phyloP scores from a whole-genome alignment of 2,329 filamentous ascomycete genomes.

The Aspergillus sp. region DNA sequence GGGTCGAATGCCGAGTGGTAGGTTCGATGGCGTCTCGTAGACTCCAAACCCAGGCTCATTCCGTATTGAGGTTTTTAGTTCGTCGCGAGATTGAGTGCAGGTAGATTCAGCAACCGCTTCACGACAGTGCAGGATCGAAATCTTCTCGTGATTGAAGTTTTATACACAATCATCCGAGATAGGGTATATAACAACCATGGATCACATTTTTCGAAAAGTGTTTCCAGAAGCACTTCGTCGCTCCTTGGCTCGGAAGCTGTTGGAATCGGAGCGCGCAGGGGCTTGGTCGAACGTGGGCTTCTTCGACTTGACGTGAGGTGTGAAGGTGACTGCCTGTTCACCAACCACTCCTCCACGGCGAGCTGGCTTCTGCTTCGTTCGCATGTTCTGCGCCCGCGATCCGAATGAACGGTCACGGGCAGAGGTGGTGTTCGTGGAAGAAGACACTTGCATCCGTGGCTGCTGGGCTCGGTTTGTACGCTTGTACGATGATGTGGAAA shows the following conservation, averaged over 20 bases:
- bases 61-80: too few relatives aligned
- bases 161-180: too few relatives aligned
- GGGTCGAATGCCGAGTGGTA: too few relatives aligned
- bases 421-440: constrained; percentile 42
- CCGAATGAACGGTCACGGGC: constrained; percentile 54
- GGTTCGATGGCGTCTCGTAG: too few relatives aligned
- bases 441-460: constrained; percentile 55
- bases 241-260: constrained; percentile 32
- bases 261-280: constrained; percentile 7
- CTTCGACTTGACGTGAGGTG: constrained; percentile 44
- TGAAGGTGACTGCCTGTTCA: constrained; percentile 58
- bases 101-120: too few relatives aligned
- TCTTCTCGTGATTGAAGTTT: too few relatives aligned
- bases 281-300: constrained; percentile 16
- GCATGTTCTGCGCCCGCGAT: constrained; percentile 47
- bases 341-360: constrained; percentile 36
- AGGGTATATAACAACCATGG: neutral
- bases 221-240: constrained; percentile 47
- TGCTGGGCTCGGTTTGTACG: constrained; percentile 43
- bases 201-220: constrained; percentile 44
- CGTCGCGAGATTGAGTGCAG: too few relatives aligned
- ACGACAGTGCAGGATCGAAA: too few relatives aligned
- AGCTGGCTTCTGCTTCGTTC: constrained; percentile 27
- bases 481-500: constrained; percentile 54
- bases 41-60: too few relatives aligned